Evolutionary conservation across 495 filamentous ascomycete genomes (phyloP).

Genomic region (Aspergillus saccharolyticus): DNA sequence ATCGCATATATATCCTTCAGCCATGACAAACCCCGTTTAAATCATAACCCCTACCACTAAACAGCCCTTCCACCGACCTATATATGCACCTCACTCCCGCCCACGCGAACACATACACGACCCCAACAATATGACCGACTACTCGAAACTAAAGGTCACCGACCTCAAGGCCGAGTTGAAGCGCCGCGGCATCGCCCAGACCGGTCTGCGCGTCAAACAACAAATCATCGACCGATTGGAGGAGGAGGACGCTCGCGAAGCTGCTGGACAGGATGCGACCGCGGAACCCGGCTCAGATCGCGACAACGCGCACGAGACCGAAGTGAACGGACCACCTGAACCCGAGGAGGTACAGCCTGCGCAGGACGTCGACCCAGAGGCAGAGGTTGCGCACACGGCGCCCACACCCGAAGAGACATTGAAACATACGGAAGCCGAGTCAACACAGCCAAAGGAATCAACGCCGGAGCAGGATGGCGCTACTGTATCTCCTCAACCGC

Average conservation of each 20-base stretch:
- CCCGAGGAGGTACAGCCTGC: not conserved
- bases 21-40: conserved; percentile 11
- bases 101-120: not conserved
- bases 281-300: conserved; percentile 14
- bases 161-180: conserved; percentile 51
- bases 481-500: not conserved
- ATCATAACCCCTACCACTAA: not conserved
- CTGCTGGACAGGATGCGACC: conserved; percentile 10
- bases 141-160: conserved; percentile 49
- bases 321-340: not conserved
- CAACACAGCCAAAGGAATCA: conserved; percentile 7
- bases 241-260: conserved; percentile 34
- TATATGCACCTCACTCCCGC: not conserved
- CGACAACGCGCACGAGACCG: conserved; percentile 4
- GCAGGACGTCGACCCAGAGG: not conserved
- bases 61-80: not conserved
- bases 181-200: conserved; percentile 46
- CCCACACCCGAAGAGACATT: not conserved
- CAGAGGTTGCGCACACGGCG: not conserved
- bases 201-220: conserved; percentile 47
- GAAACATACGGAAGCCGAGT: conserved; percentile 7
- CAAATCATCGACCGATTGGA: conserved; percentile 43
- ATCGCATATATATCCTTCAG: conserved; percentile 20
- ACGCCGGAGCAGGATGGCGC: conserved; percentile 6
- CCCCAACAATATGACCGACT: conserved; percentile 41